phyloP scores from a whole-genome alignment of 2,329 filamentous ascomycete species.

The Arthrobotrys pseudoclavata region DNA sequence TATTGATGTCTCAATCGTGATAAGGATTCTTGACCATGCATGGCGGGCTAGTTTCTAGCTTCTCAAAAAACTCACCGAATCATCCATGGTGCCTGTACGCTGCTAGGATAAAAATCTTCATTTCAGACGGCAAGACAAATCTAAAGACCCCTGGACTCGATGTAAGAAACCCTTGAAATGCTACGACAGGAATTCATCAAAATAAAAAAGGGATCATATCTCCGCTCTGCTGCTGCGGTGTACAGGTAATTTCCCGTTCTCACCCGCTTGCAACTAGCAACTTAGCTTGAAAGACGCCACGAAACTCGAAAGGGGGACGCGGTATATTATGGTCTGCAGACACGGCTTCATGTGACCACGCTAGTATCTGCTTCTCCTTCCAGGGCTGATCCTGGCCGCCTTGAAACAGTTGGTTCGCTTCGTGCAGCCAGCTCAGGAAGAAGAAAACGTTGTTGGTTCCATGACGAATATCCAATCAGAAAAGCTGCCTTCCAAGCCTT shows the following conservation, averaged over 20 bases:
- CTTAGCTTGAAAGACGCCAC: constrained; percentile 55
- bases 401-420: constrained; percentile 44
- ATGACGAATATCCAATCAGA: constrained; percentile 42
- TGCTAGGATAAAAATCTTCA: background rate
- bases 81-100: background rate
- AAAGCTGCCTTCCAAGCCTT: constrained; percentile 42
- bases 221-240: constrained; percentile 2
- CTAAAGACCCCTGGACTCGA: background rate
- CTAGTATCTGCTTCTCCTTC: constrained; percentile 6
- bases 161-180: constrained; percentile 6
- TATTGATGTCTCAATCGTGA: constrained; percentile 45
- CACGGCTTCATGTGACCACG: constrained; percentile 59
- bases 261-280: constrained; percentile 25
- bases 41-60: background rate
- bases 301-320: constrained; percentile 55
- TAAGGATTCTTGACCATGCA: constrained; percentile 11
- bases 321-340: constrained; percentile 41
- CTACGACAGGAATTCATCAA: constrained; percentile 1
- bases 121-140: background rate
- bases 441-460: constrained; percentile 32
- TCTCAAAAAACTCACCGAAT: constrained; percentile 33
- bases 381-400: constrained; percentile 46
- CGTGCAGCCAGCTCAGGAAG: constrained; percentile 4
- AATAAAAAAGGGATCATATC: constrained; percentile 1
- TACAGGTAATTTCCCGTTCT: constrained; percentile 55